These are phyloP conservation scores for Torulaspora franciscae DNA, from an alignment of 805 yeast species.

Conservation along the genomic window DNA sequence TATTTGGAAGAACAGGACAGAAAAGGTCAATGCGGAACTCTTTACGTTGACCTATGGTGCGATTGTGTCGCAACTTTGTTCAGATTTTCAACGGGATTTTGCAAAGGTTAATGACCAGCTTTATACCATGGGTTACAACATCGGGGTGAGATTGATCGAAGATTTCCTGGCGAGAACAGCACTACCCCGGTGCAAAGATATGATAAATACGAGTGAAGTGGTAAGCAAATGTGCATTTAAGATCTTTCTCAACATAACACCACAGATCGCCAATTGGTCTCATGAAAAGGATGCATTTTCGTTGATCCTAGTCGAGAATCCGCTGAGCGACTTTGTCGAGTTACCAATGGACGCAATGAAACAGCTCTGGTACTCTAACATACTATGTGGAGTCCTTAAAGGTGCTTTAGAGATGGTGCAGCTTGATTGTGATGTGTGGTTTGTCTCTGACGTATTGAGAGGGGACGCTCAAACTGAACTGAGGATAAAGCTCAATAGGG, in stretches of 20 bases:
- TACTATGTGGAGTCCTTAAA: slow-evolving; percentile 80
- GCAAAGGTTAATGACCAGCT: slow-evolving; percentile 74
- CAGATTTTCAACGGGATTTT: slow-evolving; percentile 74
- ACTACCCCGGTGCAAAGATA: slow-evolving; percentile 71
- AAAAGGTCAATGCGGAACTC: slow-evolving; percentile 86
- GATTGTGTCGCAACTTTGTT: slow-evolving; percentile 83
- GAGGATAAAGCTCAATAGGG: slow-evolving; percentile 60
- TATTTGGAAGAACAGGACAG: slow-evolving; percentile 82
- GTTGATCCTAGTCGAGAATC: slow-evolving; percentile 74
- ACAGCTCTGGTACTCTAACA: slow-evolving; percentile 89
- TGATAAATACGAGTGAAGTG: slow-evolving; percentile 84
- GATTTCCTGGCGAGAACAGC: slow-evolving; percentile 88
- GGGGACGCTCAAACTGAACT: slow-evolving; percentile 83
- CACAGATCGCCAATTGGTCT: slow-evolving; percentile 71
- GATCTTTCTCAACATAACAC: slow-evolving; percentile 77
- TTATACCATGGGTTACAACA: slow-evolving; percentile 91
- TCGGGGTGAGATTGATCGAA: slow-evolving; percentile 85
- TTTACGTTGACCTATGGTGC: slow-evolving; percentile 95
- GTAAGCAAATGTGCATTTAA: slow-evolving; percentile 85
- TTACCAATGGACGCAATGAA: slow-evolving; percentile 73
- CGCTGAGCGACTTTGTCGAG: slow-evolving; percentile 92
- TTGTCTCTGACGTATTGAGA: slow-evolving; percentile 72
- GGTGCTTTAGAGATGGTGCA: slow-evolving; percentile 97
- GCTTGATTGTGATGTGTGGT: slow-evolving; percentile 76
- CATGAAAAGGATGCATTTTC: slow-evolving; percentile 70